Base-by-base conservation (phyloP, 768 basidiomycete species). In the Butyriboletus loyo region DNA sequence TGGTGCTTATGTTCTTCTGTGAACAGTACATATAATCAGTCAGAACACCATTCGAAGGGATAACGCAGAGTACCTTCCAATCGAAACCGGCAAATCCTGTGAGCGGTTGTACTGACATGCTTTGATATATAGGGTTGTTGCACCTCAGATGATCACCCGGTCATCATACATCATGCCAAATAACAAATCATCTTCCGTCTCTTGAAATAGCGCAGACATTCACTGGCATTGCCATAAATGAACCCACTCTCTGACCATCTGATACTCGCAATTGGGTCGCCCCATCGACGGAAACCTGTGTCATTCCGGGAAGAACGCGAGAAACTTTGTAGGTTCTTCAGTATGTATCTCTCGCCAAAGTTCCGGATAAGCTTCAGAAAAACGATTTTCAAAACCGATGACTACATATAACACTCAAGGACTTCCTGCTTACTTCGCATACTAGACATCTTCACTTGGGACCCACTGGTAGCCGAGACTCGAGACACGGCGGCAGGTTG, bases 221-320 rank as follows among this genome's bases (percentile, higher is more conserved):
- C 52, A 41, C 27, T n/a, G 49, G 25, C 25, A 38, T 46, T 3
- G 28, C 24, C 27, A 57, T 57, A 27, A 27, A 42, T 28, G 28
- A 50, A 27, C 17, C 28, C 22, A 46, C 27, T 43, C 21, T 43
- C 31, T 32, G 47, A 41, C 43, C 55, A 21, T 56, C 55, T 13
- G 46, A 43, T 21, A 32, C 21, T 24, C 25, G 41, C 30, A 55
- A 15, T 17, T 48, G 30, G n/a, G 38, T 15, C 27, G 6, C 50
- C 22, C 50, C 36, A 15, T 35, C n/a, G 21, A 48, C 27, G 19
- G 22, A 38, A 38, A 55, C 45, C 8, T 42, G 47, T 15, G 46
- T 57, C 27, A 36, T n/a, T 42, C 55, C 19, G 44, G 35, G 13
- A 15, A 45, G 21, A 44, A 45, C 10, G 11, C 30, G 15, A 42